Conservation (phyloP, 2,329 filamentous ascomycete species). For the Diaporthe sp. region DNA sequence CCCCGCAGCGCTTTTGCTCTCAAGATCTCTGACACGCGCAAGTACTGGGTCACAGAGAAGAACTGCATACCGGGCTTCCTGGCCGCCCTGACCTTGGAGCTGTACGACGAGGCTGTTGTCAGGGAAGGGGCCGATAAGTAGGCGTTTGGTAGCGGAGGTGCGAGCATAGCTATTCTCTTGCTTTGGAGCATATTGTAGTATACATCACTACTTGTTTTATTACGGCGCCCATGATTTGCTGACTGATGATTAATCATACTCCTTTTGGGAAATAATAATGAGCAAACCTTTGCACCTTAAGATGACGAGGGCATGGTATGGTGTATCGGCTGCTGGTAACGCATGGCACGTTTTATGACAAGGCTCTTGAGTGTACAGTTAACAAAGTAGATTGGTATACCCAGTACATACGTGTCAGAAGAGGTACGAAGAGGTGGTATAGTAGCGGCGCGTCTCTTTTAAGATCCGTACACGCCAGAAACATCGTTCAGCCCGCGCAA, state of each 20-base stretch:
- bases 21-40: conserved; percentile 86
- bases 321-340: background rate
- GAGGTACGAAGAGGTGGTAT: conserved; percentile 26
- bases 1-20: conserved; percentile 86
- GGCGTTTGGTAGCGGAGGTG: background rate
- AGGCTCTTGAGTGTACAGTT: background rate
- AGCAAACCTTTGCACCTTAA: background rate
- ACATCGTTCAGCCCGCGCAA: conserved; percentile 12
- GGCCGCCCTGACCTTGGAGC: conserved; percentile 90
- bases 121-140: conserved; percentile 28
- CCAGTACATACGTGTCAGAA: conserved; percentile 21
- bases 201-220: background rate
- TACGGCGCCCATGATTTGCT: background rate
- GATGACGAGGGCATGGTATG: background rate
- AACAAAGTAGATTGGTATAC: conserved; percentile 22
- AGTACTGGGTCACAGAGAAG: conserved; percentile 95
- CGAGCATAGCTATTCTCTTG: background rate
- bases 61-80: conserved; percentile 95
- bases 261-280: background rate
- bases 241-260: background rate
- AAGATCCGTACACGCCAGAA: conserved; percentile 11
- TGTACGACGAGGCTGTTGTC: conserved; percentile 75
- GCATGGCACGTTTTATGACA: background rate
- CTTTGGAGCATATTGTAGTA: background rate
- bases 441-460: conserved; percentile 7